phyloP scores from a whole-genome alignment of 1,139 yeast species.

The Geotrichum carabidarum region DNA sequence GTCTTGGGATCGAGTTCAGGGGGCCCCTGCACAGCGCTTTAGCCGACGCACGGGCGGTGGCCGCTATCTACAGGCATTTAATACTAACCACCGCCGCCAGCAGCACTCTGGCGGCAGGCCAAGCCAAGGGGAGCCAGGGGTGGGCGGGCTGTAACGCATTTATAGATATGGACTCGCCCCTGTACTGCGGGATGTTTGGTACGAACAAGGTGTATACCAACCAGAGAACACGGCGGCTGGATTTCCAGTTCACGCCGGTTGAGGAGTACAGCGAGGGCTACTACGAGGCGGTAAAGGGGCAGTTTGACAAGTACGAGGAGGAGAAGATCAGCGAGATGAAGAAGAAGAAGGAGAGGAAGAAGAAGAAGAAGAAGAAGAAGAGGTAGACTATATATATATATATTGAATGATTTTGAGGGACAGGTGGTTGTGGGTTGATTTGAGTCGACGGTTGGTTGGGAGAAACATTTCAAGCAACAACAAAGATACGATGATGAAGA shows the following conservation, averaged over 20 bases:
- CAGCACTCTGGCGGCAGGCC: not conserved
- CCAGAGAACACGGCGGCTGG: slow-evolving; percentile 6
- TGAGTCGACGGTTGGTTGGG: too few relatives aligned
- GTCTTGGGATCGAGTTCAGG: not conserved
- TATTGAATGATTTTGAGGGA: too few relatives aligned
- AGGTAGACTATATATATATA: too few relatives aligned
- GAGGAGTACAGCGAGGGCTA: slow-evolving; percentile 7
- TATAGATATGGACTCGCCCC: slow-evolving; percentile 18
- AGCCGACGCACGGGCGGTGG: slow-evolving; percentile 14
- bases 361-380: not conserved
- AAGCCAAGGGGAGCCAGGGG: not conserved
- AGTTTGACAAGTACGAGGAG: not conserved
- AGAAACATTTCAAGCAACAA: too few relatives aligned
- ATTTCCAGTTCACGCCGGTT: slow-evolving; percentile 14
- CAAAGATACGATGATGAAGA: too few relatives aligned
- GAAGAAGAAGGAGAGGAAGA: not conserved
- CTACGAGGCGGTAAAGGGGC: not conserved
- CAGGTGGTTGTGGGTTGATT: too few relatives aligned
- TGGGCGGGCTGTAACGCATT: slow-evolving; percentile 10
- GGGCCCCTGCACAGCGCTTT: slow-evolving; percentile 13
- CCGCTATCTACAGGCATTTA: not conserved
- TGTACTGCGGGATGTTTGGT: not conserved
- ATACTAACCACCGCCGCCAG: not conserved
- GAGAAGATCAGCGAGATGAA: not conserved
- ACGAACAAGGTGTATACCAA: slow-evolving; percentile 1